These are phyloP conservation scores for Arabis alpina DNA, from an alignment of 345 rosid genomes.

Conservation along the genomic window DNA sequence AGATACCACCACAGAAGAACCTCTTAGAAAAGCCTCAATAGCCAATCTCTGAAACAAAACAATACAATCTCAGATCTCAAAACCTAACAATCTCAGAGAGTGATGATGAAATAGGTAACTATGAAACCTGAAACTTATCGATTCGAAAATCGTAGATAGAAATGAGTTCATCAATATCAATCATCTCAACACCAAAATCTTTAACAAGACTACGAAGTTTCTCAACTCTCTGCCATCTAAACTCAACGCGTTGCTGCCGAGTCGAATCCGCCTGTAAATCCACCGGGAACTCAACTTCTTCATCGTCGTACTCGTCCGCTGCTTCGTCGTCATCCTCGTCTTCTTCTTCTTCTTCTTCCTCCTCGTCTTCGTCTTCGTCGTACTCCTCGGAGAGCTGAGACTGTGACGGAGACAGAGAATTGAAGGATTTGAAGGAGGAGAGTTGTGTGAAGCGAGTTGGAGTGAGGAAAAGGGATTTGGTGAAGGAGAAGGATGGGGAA, in stretches of 20 bases:
- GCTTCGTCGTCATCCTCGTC: constrained; percentile 67
- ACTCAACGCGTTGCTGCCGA: constrained; percentile 50
- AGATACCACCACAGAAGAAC: constrained; percentile 91
- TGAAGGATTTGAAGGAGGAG: constrained; percentile 52
- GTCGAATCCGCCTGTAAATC: constrained; percentile 45
- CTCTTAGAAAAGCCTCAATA: constrained; percentile 76
- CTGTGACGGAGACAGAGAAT: constrained; percentile 53
- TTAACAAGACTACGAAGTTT: constrained; percentile 65
- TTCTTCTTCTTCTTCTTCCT: constrained; percentile 50
- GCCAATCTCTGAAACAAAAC: constrained; percentile 63
- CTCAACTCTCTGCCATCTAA: constrained; percentile 76
- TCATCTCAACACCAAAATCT: constrained; percentile 72
- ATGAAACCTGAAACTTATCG: constrained; percentile 95
- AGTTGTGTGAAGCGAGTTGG: constrained; percentile 31
- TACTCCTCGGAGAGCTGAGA: constrained; percentile 68
- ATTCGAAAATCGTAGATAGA: constrained; percentile 82
- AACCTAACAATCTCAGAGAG: not conserved
- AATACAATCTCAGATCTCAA: constrained; percentile 7
- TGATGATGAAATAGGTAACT: too few species aligned
- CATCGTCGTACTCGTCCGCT: constrained; percentile 56
- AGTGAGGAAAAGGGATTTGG: constrained; percentile 40
- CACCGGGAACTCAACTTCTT: constrained; percentile 49
- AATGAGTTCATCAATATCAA: constrained; percentile 78
- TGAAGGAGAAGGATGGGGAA: constrained; percentile 37
- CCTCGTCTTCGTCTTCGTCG: constrained; percentile 53